phyloP scores from a whole-genome alignment of 2,329 filamentous ascomycete species.

The Xylaria sp. region DNA sequence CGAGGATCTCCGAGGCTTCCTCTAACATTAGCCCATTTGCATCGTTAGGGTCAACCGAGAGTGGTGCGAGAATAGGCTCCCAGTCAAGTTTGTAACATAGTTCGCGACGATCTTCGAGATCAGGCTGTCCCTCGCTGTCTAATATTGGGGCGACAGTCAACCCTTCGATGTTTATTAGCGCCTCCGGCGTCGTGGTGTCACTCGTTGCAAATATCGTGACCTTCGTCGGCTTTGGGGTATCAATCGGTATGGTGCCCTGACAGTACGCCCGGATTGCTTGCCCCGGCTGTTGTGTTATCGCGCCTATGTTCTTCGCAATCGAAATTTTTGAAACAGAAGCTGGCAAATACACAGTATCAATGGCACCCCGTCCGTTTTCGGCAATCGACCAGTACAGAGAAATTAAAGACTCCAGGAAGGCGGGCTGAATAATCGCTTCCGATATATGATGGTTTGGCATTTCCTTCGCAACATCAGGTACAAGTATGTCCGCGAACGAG shows the following conservation, averaged over 20 bases:
- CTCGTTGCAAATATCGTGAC: constrained; percentile 45
- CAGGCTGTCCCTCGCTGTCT: constrained; percentile 40
- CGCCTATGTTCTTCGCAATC: constrained; percentile 42
- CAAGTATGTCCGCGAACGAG: constrained; percentile 44
- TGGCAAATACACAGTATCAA: constrained; percentile 50
- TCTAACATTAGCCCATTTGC: constrained; percentile 18
- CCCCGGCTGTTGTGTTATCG: constrained; percentile 37
- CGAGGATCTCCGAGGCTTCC: constrained; percentile 28
- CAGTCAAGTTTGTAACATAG: constrained; percentile 55
- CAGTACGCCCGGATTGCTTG: constrained; percentile 45
- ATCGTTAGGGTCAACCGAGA: constrained; percentile 29
- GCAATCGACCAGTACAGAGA: constrained; percentile 50
- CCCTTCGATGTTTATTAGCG: constrained; percentile 46
- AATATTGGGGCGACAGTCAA: constrained; percentile 49
- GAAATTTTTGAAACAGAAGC: constrained; percentile 48
- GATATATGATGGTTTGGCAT: constrained; percentile 47
- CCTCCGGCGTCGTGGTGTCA: constrained; percentile 37
- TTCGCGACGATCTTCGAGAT: constrained; percentile 44
- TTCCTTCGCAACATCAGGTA: constrained; percentile 46
- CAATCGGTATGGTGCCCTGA: constrained; percentile 39
- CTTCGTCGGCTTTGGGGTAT: constrained; percentile 44
- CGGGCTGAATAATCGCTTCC: constrained; percentile 45
- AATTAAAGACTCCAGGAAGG: constrained; percentile 49
- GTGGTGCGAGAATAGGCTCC: constrained; percentile 47
- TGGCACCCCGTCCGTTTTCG: constrained; percentile 35